Evolutionary conservation across 805 yeast genomes (phyloP).

Genomic region (Metschnikowia henanensis): DNA sequence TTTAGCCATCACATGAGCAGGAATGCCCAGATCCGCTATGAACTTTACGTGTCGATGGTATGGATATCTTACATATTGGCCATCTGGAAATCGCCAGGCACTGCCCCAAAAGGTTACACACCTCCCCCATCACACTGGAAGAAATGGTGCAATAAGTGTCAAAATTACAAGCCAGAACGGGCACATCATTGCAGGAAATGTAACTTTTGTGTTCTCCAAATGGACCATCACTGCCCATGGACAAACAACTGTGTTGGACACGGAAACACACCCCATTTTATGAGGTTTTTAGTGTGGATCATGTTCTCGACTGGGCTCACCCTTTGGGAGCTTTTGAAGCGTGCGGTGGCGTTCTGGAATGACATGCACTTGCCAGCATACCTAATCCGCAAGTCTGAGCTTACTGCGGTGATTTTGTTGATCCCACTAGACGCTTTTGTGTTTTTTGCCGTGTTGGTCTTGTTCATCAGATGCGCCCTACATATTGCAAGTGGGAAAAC

Average conservation of each 20-base stretch:
- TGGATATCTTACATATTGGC: conserved; percentile 81
- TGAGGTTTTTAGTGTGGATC: conserved; percentile 74
- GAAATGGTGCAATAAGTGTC: conserved; percentile 73
- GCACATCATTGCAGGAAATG: conserved; percentile 85
- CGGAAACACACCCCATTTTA: conserved; percentile 72
- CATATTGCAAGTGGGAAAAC: conserved; percentile 71
- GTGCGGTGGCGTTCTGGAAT: conserved; percentile 46
- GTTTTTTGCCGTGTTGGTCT: conserved; percentile 53
- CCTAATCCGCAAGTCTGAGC: conserved; percentile 49
- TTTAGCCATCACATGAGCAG: conserved; percentile 43
- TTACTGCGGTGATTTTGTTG: conserved; percentile 55
- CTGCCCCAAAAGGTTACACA: conserved; percentile 52
- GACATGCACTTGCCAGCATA: conserved; percentile 56
- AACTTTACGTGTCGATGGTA: conserved; percentile 49
- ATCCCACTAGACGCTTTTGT: conserved; percentile 61
- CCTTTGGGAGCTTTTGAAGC: conserved; percentile 38
- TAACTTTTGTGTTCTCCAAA: conserved; percentile 70
- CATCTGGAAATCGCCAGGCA: conserved; percentile 64
- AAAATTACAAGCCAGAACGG: conserved; percentile 74
- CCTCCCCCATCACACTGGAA: conserved; percentile 53
- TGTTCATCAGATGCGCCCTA: conserved; percentile 60
- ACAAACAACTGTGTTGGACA: conserved; percentile 88
- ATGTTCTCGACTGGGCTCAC: conserved; percentile 50
- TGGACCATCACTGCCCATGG: conserved; percentile 97
- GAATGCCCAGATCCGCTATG: conserved; percentile 45